phyloP scores from a whole-genome alignment of 257 asterid species.

The Capsicum pubescens region DNA sequence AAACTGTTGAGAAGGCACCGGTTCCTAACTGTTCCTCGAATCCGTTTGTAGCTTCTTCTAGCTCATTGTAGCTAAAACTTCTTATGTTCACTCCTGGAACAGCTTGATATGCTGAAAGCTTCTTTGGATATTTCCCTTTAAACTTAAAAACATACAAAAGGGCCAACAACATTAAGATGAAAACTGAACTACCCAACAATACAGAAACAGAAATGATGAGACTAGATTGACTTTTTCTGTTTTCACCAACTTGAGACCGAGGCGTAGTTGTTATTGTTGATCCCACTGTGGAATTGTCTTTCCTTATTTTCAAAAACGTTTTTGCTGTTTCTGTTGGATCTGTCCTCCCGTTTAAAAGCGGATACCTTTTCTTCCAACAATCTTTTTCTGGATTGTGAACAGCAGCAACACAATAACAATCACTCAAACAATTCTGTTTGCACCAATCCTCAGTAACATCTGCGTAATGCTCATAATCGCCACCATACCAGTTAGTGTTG shows the following conservation, averaged over 20 bases:
- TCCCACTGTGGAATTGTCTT: neutral
- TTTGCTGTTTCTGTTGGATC: conserved; percentile 7
- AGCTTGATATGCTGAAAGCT: neutral
- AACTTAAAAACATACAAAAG: neutral
- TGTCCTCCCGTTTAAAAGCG: conserved; percentile 60
- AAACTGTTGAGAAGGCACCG: neutral
- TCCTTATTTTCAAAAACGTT: conserved; percentile 48
- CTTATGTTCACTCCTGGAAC: neutral
- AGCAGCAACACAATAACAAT: conserved; percentile 59
- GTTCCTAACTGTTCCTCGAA: neutral
- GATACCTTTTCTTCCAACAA: conserved; percentile 79
- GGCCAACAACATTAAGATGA: neutral
- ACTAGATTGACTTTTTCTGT: neutral
- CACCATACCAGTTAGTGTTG: conserved; percentile 28
- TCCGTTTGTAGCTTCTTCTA: neutral
- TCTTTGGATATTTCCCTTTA: neutral
- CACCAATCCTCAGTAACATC: conserved; percentile 42
- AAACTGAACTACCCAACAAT: neutral
- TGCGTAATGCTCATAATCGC: conserved; percentile 37
- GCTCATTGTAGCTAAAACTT: neutral
- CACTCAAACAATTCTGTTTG: conserved; percentile 48
- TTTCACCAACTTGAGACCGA: conserved; percentile 8
- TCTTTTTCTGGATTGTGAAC: conserved; percentile 26
- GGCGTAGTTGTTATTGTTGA: neutral
- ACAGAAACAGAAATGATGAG: too few species aligned